A percentile compares a stretch with the other conserved stretches of the same genome.
phyloP scores from a whole-genome alignment of 192 early-diverging fungal species.

The Polychytrium aggregatum region DNA sequence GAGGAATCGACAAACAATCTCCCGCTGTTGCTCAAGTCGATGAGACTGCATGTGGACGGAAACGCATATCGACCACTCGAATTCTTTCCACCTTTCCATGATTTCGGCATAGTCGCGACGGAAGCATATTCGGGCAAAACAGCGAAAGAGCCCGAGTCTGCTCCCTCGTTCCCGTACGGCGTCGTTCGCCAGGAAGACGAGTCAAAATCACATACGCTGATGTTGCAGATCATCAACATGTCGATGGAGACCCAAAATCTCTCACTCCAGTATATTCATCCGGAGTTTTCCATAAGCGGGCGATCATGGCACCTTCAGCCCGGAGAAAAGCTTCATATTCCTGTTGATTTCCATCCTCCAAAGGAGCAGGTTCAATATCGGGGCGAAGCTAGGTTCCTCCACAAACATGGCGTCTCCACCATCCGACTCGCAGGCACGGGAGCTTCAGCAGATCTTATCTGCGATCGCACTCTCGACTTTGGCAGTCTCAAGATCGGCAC shows the following conservation, averaged over 20 bases:
- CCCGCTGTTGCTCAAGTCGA: constrained; percentile 17
- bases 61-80: constrained; percentile 35
- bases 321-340: constrained; percentile 40
- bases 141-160: too few species aligned
- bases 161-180: constrained; percentile 11
- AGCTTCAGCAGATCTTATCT: constrained; percentile 40
- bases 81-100: constrained; percentile 35
- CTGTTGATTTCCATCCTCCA: constrained; percentile 46
- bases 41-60: constrained; percentile 25
- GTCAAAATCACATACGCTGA: constrained; percentile 6
- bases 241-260: constrained; percentile 44
- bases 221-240: constrained; percentile 39
- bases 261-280: constrained; percentile 27
- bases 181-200: constrained; percentile 3
- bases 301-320: constrained; percentile 36
- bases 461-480: constrained; percentile 38
- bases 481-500: constrained; percentile 36
- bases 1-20: constrained; percentile 19
- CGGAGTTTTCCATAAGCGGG: constrained; percentile 39
- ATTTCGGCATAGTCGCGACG: constrained; percentile 41
- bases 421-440: constrained; percentile 41
- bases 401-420: constrained; percentile 34
- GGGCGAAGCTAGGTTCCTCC: constrained; percentile 40
- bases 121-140: constrained; percentile 18
- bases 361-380: constrained; percentile 45